Conservation (phyloP, 2,329 filamentous ascomycete species). For the Gaeumannomyces sp. region DNA sequence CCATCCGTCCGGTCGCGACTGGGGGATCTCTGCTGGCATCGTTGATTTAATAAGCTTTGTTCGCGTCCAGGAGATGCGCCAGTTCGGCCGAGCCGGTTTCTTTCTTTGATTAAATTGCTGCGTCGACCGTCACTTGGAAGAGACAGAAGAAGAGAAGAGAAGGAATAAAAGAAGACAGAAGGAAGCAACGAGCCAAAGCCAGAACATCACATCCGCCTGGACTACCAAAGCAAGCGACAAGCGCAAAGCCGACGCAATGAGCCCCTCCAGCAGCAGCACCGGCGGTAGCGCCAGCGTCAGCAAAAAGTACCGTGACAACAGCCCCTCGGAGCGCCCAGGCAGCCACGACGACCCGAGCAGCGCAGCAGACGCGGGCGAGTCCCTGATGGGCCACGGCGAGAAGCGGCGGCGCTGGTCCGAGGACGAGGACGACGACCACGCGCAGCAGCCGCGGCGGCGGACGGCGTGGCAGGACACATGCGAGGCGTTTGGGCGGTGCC, state of each 20-base stretch:
- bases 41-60: neutral
- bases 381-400: constrained; percentile 7
- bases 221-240: neutral
- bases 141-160: neutral
- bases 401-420: constrained; percentile 1
- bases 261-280: neutral
- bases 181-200: neutral
- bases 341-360: constrained; percentile 2
- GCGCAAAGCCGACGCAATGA: neutral
- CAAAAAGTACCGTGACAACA: neutral
- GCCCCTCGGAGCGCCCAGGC: too few species aligned
- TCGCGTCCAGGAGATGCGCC: neutral
- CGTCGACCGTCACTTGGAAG: neutral
- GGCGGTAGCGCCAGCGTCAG: neutral
- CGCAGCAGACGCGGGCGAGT: constrained; percentile 1
- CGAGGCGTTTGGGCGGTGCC: constrained; percentile 9
- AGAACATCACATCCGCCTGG: neutral
- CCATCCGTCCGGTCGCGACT: neutral
- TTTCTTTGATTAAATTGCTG: neutral
- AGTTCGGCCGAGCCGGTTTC: neutral
- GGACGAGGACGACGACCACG: neutral
- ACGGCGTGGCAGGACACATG: neutral
- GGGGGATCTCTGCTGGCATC: neutral
- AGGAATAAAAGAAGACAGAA: neutral
- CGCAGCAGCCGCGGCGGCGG: neutral